Percentiles rank a stretch among this genome's conserved stretches.
Conservation (phyloP, 139 green algal genomes). For the Nannochloris sp. region DNA sequence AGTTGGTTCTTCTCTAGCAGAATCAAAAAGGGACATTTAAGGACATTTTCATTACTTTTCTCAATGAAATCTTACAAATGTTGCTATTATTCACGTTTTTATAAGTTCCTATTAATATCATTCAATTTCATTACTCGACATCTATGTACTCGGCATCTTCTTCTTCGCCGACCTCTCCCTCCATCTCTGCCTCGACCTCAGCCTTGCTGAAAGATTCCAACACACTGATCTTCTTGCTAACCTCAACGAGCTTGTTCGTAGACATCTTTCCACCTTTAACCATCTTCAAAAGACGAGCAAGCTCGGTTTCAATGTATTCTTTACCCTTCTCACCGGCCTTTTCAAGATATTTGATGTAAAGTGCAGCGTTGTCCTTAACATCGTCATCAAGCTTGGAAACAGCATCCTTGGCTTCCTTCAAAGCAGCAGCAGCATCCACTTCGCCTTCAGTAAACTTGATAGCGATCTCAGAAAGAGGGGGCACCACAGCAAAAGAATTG, state of each 20-base stretch:
- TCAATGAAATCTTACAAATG: too few species aligned
- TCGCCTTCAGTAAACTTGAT: neutral
- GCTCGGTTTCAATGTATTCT: constrained; percentile 63
- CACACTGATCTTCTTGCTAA: constrained; percentile 32
- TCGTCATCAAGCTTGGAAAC: constrained; percentile 6
- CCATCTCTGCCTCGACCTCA: neutral
- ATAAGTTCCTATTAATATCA: too few species aligned
- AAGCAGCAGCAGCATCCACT: neutral
- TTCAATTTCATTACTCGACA: neutral
- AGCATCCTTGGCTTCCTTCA: constrained; percentile 12
- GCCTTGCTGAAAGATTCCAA: constrained; percentile 24
- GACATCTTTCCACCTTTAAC: constrained; percentile 37
- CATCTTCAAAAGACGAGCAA: constrained; percentile 61
- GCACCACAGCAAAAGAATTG: constrained; percentile 53
- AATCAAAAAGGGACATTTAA: too few species aligned
- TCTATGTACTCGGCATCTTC: neutral
- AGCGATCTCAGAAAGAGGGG: constrained; percentile 23
- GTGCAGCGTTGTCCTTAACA: constrained; percentile 37
- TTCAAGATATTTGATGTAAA: constrained; percentile 63
- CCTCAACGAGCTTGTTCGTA: constrained; percentile 38
- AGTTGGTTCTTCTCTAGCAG: too few species aligned
- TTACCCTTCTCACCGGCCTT: constrained; percentile 67
- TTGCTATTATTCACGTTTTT: too few species aligned
- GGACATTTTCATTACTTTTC: too few species aligned
- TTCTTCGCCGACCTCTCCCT: neutral